Evolutionary conservation across 768 basidiomycete genomes (phyloP).

Genomic region (Erythrobasidium yunnanense): DNA sequence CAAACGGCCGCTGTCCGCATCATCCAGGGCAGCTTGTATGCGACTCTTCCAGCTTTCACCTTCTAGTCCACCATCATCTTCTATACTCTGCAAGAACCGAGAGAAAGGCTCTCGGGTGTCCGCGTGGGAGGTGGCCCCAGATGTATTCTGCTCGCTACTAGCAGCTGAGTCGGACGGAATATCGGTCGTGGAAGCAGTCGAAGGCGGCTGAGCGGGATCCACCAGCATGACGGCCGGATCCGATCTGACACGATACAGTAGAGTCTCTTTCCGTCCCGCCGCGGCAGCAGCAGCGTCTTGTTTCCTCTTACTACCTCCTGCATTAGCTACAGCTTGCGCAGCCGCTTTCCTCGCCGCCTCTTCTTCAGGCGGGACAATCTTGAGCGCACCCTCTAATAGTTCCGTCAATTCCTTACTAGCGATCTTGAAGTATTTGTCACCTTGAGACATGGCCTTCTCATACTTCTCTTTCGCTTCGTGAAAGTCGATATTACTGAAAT

Average conservation of each 20-base stretch:
- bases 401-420: slow-evolving; percentile 36
- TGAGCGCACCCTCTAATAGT: slow-evolving; percentile 42
- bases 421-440: slow-evolving; percentile 44
- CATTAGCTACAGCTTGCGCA: too few species aligned
- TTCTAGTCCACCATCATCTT: slow-evolving; percentile 51
- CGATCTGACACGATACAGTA: slow-evolving; percentile 41
- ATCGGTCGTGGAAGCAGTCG: too few species aligned
- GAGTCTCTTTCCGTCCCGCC: slow-evolving; percentile 41
- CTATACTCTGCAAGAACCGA: slow-evolving; percentile 38
- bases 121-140: slow-evolving; percentile 31
- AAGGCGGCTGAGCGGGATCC: slow-evolving; percentile 39
- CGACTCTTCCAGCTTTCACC: slow-evolving; percentile 52
- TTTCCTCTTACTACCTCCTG: slow-evolving; percentile 24
- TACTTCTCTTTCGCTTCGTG: slow-evolving; percentile 38
- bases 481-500: slow-evolving; percentile 39
- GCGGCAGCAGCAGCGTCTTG: slow-evolving; percentile 12
- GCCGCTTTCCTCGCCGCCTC: slow-evolving; percentile 37
- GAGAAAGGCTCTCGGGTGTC: slow-evolving; percentile 30
- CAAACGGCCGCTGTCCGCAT: slow-evolving; percentile 39
- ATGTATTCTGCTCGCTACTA: background rate
- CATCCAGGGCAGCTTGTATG: slow-evolving; percentile 47
- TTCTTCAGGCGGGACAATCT: slow-evolving; percentile 42
- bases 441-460: slow-evolving; percentile 42
- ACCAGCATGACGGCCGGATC: slow-evolving; percentile 41
- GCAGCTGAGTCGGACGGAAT: too few species aligned